Percentiles rank a stretch among this genome's conserved stretches.
These are phyloP conservation scores for Amanita molliuscula DNA, from an alignment of 768 basidiomycete species.

Conservation along the genomic window DNA sequence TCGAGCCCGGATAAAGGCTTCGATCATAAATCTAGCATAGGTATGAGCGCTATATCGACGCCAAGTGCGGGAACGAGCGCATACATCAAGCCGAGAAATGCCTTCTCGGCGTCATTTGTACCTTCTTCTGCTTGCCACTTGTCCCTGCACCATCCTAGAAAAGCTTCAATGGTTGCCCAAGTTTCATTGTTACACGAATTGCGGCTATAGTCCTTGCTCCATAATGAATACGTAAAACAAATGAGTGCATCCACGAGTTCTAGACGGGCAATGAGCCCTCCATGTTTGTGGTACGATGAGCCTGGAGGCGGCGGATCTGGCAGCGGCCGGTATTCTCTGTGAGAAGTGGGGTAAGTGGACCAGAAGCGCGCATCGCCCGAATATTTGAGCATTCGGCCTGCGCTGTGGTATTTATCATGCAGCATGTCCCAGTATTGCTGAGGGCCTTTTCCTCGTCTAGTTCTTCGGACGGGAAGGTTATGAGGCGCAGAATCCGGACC, in stretches of 20 bases:
- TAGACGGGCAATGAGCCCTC: slow-evolving; percentile 64
- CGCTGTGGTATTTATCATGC: slow-evolving; percentile 59
- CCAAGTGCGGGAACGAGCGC: slow-evolving; percentile 19
- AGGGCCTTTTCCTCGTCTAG: slow-evolving; percentile 47
- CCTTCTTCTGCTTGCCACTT: slow-evolving; percentile 52
- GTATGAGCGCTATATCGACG: slow-evolving; percentile 20
- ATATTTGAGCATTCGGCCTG: slow-evolving; percentile 72
- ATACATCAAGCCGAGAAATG: slow-evolving; percentile 77
- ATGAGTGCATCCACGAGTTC: slow-evolving; percentile 77
- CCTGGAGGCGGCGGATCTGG: slow-evolving; percentile 51
- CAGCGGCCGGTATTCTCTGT: slow-evolving; percentile 56
- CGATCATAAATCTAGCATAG: slow-evolving; percentile 59
- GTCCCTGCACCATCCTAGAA: slow-evolving; percentile 61
- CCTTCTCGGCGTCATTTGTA: slow-evolving; percentile 42
- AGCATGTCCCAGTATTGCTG: slow-evolving; percentile 43
- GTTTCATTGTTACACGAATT: slow-evolving; percentile 46
- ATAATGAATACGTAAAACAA: slow-evolving; percentile 76
- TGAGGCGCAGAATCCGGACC: slow-evolving; percentile 18
- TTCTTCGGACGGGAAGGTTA: slow-evolving; percentile 54
- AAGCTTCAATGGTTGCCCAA: slow-evolving; percentile 62
- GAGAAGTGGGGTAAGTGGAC: slow-evolving; percentile 57
- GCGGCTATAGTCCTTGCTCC: slow-evolving; percentile 61
- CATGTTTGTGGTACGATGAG: slow-evolving; percentile 67
- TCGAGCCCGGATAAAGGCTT: slow-evolving; percentile 54
- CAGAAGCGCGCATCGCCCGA: slow-evolving; percentile 73